Evolutionary conservation across 2,329 filamentous ascomycete genomes (phyloP).

Genomic region (Nakataea oryzae): DNA sequence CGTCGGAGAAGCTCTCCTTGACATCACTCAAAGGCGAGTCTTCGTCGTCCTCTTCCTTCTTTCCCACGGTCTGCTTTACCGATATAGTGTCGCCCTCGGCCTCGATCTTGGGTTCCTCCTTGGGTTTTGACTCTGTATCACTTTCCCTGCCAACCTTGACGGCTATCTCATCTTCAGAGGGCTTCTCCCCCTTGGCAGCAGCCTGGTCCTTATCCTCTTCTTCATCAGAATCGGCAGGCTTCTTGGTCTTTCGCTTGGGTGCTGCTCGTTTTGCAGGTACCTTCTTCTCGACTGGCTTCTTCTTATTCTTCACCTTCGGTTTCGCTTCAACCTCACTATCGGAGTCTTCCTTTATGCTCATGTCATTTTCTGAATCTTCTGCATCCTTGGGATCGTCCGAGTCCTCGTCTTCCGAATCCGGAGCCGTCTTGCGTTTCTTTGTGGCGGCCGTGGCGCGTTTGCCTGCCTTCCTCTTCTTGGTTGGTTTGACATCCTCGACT

Average conservation of each 20-base stretch:
- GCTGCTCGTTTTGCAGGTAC: neutral
- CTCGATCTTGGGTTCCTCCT: slow-evolving; percentile 4
- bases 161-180: slow-evolving; percentile 3
- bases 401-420: slow-evolving; percentile 12
- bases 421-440: slow-evolving; percentile 13
- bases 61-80: slow-evolving; percentile 10
- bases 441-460: neutral
- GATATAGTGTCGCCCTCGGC: neutral
- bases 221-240: slow-evolving; percentile 19
- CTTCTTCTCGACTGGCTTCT: slow-evolving; percentile 12
- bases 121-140: slow-evolving; percentile 1
- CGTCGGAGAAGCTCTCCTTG: slow-evolving; percentile 1
- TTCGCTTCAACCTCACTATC: slow-evolving; percentile 17
- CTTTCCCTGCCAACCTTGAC: neutral
- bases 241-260: slow-evolving; percentile 4
- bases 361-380: slow-evolving; percentile 5
- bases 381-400: slow-evolving; percentile 17
- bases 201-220: slow-evolving; percentile 15
- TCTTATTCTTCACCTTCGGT: slow-evolving; percentile 11
- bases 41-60: slow-evolving; percentile 7
- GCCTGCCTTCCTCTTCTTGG: slow-evolving; percentile 11
- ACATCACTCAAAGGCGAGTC: slow-evolving; percentile 7
- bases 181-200: slow-evolving; percentile 8
- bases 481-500: neutral
- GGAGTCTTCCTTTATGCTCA: slow-evolving; percentile 10